These are phyloP conservation scores for Oldenlandia corymbosa DNA, from an alignment of 257 asterid genomes.

Conservation along the genomic window DNA sequence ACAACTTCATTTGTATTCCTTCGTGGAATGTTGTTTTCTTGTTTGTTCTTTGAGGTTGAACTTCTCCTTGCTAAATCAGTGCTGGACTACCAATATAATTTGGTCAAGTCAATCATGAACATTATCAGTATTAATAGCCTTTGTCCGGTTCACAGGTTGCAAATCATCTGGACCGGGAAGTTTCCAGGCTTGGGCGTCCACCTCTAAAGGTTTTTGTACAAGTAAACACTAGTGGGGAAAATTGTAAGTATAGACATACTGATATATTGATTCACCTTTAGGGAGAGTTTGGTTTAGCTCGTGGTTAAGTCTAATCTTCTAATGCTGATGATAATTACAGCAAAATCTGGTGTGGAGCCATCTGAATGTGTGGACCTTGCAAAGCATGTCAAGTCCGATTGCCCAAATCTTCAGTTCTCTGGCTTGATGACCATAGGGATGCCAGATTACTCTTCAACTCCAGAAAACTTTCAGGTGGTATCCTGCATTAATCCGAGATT, in stretches of 20 bases:
- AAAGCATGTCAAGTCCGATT: slow-evolving; percentile 53
- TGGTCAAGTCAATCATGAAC: not conserved
- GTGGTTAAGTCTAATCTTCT: not conserved
- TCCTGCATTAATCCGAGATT: not conserved
- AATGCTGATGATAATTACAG: slow-evolving; percentile 38
- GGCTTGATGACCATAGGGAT: slow-evolving; percentile 93
- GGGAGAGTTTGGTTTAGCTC: slow-evolving; percentile 11
- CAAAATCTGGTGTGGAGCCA: slow-evolving; percentile 78
- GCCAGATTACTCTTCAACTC: slow-evolving; percentile 89
- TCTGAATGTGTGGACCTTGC: slow-evolving; percentile 66
- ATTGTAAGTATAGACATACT: slow-evolving; percentile 45
- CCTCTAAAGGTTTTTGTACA: slow-evolving; percentile 80
- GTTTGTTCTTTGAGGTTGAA: not conserved
- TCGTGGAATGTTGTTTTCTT: not conserved
- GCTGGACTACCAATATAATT: not conserved
- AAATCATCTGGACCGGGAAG: slow-evolving; percentile 62
- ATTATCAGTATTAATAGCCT: not conserved
- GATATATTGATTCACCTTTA: not conserved
- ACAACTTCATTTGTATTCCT: not conserved
- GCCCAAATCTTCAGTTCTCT: slow-evolving; percentile 74
- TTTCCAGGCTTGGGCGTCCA: slow-evolving; percentile 59
- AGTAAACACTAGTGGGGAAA: slow-evolving; percentile 91
- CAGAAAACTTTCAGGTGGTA: slow-evolving; percentile 73
- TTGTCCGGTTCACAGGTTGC: slow-evolving; percentile 48
- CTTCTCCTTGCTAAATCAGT: not conserved